A percentile compares a stretch with the other conserved stretches of the same genome.
Conservation (phyloP, 257 asterid species). For the Fraxinus quadrangulata region DNA sequence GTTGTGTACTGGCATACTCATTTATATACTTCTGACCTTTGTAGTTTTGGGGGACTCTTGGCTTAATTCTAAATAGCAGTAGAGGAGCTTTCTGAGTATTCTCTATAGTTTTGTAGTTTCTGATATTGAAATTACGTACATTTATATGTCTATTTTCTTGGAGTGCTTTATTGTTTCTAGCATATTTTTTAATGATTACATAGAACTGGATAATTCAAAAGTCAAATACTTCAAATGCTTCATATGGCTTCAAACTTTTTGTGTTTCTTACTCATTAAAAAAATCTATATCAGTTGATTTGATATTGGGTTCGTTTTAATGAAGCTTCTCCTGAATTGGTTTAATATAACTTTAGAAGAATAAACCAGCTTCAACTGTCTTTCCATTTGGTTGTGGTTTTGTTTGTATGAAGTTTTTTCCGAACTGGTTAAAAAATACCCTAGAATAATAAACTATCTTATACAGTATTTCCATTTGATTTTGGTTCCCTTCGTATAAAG, state of each 20-base stretch:
- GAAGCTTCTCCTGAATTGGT: too few relatives aligned
- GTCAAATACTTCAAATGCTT: slow-evolving; percentile 11
- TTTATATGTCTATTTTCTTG: slow-evolving; percentile 2
- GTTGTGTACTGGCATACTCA: too few relatives aligned
- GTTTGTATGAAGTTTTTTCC: too few relatives aligned
- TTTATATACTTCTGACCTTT: slow-evolving; percentile 53
- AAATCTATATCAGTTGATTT: too few relatives aligned
- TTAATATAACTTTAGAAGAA: too few relatives aligned
- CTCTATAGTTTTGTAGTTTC: slow-evolving; percentile 17
- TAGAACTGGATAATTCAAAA: neutral
- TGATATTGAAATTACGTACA: slow-evolving; percentile 15
- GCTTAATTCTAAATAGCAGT: slow-evolving; percentile 66
- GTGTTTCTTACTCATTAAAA: too few relatives aligned
- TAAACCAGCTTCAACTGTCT: neutral
- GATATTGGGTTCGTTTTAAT: too few relatives aligned
- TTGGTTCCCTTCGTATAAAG: too few relatives aligned
- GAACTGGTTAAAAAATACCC: too few relatives aligned
- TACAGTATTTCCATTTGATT: too few relatives aligned
- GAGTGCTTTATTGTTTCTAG: neutral
- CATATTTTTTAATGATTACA: neutral
- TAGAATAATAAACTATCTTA: too few relatives aligned
- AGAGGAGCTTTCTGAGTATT: slow-evolving; percentile 41
- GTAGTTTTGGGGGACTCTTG: slow-evolving; percentile 78
- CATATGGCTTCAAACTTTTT: neutral
- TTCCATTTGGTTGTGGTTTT: too few relatives aligned